A percentile compares a stretch with the other conserved stretches of the same genome.
These are phyloP conservation scores for Ramalina peruviana DNA, from an alignment of 495 filamentous ascomycete species.

Conservation along the genomic window DNA sequence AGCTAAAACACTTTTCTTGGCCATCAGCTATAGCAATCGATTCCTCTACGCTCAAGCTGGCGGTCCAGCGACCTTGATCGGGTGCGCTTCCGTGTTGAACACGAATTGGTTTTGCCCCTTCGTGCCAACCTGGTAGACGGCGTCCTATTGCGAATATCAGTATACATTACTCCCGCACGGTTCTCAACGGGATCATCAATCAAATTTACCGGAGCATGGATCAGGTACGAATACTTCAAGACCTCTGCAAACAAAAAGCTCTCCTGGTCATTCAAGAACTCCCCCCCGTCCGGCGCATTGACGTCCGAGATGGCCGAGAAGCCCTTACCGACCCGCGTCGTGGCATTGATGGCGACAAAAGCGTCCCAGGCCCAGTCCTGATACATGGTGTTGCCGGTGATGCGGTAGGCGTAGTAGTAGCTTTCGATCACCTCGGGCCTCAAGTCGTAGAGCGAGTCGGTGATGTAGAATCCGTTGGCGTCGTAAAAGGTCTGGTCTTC, in stretches of 20 bases:
- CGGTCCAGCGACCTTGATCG: constrained; percentile 37
- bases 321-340: constrained; percentile 47
- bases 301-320: constrained; percentile 38
- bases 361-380: constrained; percentile 78
- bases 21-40: too few species aligned
- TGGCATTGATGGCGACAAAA: constrained; percentile 54
- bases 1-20: too few species aligned
- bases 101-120: constrained; percentile 49
- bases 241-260: constrained; percentile 87
- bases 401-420: constrained; percentile 78
- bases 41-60: too few species aligned
- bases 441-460: constrained; percentile 47
- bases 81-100: constrained; percentile 78
- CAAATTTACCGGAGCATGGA: constrained; percentile 31
- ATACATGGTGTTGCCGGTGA: constrained; percentile 49
- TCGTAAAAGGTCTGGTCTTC: constrained; percentile 45
- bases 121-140: constrained; percentile 47
- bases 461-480: constrained; percentile 60
- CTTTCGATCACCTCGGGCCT: constrained; percentile 77
- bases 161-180: not conserved
- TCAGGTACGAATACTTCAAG: constrained; percentile 70
- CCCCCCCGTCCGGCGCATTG: constrained; percentile 43
- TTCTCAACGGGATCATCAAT: constrained; percentile 6
- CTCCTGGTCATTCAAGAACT: constrained; percentile 58
- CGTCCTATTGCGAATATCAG: constrained; percentile 26